A percentile compares a stretch with the other conserved stretches of the same genome.
Evolutionary conservation across 257 asterid species (phyloP).

Genomic region (Buddleja alternifolia): DNA sequence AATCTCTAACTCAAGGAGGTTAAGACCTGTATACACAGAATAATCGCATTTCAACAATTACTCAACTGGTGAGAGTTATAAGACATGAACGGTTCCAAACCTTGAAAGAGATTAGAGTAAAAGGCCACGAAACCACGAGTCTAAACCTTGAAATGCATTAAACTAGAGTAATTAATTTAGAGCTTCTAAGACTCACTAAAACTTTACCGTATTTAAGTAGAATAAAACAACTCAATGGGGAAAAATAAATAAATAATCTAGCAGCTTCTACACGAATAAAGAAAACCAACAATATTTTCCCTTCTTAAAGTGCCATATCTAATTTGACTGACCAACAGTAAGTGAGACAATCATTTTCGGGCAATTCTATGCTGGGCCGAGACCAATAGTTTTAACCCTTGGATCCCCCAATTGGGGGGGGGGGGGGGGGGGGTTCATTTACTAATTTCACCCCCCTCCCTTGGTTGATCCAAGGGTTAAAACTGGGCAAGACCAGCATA

Average conservation of each 20-base stretch:
- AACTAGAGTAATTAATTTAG: background rate
- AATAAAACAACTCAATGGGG: background rate
- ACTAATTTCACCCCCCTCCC: no score
- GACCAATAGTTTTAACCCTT: no score
- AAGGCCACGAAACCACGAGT: background rate
- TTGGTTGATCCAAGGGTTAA: no score
- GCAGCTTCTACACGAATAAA: no score
- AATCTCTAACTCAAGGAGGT: constrained; percentile 57
- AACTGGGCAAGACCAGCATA: no score
- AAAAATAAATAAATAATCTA: no score
- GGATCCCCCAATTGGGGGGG: no score
- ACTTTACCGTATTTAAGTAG: constrained; percentile 1
- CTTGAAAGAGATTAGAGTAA: background rate
- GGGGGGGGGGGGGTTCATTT: no score
- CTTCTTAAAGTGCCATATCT: background rate
- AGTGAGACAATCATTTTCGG: no score
- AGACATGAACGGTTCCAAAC: constrained; percentile 21
- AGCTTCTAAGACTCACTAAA: background rate
- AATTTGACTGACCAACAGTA: no score
- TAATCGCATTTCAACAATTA: constrained; percentile 7
- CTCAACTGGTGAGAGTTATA: background rate
- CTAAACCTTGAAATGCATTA: constrained; percentile 2
- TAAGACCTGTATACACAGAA: constrained; percentile 52
- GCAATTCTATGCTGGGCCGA: no score
- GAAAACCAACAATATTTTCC: no score